Conservation (phyloP, 768 basidiomycete species). For the Boletus tomentosulus region DNA sequence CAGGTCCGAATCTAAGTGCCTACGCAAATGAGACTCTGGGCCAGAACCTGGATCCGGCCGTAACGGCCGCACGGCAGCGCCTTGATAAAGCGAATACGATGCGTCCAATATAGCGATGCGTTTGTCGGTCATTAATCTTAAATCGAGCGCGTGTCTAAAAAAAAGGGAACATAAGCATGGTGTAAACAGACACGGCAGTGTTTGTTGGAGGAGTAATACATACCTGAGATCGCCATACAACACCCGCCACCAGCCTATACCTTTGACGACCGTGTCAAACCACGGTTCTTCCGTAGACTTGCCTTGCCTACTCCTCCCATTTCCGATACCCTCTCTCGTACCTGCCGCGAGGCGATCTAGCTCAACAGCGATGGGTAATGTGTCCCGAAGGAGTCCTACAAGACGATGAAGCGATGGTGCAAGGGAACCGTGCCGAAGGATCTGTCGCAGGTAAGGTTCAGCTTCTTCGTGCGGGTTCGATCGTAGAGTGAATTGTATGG, state of each 20-base stretch:
- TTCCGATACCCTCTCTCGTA: slow-evolving; percentile 19
- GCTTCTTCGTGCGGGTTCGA: slow-evolving; percentile 76
- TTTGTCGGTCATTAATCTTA: slow-evolving; percentile 65
- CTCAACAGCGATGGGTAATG: slow-evolving; percentile 71
- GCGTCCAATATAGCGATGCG: slow-evolving; percentile 73
- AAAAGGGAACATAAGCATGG: not conserved
- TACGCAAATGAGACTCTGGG: not conserved
- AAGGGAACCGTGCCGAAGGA: slow-evolving; percentile 65
- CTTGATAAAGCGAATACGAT: slow-evolving; percentile 53
- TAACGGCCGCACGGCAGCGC: not conserved
- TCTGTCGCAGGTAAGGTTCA: slow-evolving; percentile 67
- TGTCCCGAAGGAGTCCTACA: slow-evolving; percentile 67
- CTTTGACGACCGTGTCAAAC: slow-evolving; percentile 72
- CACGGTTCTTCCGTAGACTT: slow-evolving; percentile 21
- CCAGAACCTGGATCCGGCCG: not conserved
- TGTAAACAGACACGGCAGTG: not conserved
- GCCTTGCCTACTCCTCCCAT: slow-evolving; percentile 15
- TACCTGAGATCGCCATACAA: slow-evolving; percentile 63
- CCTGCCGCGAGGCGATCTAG: slow-evolving; percentile 51
- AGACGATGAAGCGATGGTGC: slow-evolving; percentile 62
- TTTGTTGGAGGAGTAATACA: not conserved
- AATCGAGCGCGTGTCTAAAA: slow-evolving; percentile 70
- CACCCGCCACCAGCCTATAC: slow-evolving; percentile 78
- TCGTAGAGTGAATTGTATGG: slow-evolving; percentile 22
- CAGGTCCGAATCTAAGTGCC: not conserved